Percentiles rank a stretch among this genome's conserved stretches.
phyloP scores from a whole-genome alignment of 805 yeast genomes.

The Metschnikowia hibisci region DNA sequence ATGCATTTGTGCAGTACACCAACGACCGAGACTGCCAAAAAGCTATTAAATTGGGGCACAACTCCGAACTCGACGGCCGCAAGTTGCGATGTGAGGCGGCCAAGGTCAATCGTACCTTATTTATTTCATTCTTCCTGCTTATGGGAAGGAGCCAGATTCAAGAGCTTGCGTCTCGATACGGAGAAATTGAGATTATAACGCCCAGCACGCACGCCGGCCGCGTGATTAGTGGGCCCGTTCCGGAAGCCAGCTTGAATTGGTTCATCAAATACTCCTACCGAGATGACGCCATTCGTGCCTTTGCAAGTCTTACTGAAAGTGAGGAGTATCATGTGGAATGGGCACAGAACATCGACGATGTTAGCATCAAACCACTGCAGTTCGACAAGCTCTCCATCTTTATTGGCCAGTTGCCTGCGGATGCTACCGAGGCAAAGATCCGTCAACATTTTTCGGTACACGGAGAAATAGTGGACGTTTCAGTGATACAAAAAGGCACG shows the following conservation, averaged over 20 bases:
- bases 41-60: constrained; percentile 70
- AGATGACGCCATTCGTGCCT: constrained; percentile 85
- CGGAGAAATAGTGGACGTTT: constrained; percentile 59
- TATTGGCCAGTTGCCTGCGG: constrained; percentile 65
- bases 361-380: constrained; percentile 17
- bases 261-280: constrained; percentile 74
- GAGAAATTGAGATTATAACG: constrained; percentile 70
- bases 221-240: constrained; percentile 9
- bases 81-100: constrained; percentile 86
- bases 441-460: constrained; percentile 58
- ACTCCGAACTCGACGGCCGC: constrained; percentile 66
- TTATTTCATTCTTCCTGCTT: constrained; percentile 38
- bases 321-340: constrained; percentile 65
- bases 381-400: constrained; percentile 71
- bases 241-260: constrained; percentile 46
- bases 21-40: constrained; percentile 62
- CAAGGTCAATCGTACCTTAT: constrained; percentile 82
- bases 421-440: constrained; percentile 53
- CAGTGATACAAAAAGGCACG: constrained; percentile 48
- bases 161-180: constrained; percentile 48
- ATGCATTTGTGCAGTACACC: constrained; percentile 86
- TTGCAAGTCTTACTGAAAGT: constrained; percentile 59
- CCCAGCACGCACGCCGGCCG: constrained; percentile 36
- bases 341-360: constrained; percentile 73
- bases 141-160: constrained; percentile 33